Base-by-base conservation (phyloP, 345 rosid species). In the Salix dunnii region DNA sequence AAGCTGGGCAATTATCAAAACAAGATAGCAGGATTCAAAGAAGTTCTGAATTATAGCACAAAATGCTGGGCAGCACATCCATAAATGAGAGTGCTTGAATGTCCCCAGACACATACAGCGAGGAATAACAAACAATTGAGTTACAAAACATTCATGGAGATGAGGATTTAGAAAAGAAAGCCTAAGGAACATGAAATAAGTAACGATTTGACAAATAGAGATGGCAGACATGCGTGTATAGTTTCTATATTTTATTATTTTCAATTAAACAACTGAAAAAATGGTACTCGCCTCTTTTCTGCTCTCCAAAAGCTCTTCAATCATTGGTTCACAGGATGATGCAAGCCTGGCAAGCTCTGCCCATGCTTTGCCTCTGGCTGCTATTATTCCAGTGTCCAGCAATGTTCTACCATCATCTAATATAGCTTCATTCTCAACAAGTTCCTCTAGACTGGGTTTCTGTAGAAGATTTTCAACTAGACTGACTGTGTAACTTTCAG, bases 341-440 rank as follows among this genome's bases (percentile, higher is more conserved):
- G 98, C 90, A 86, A 96, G 97, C 75, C 60, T 61, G 27, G 80
- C 97, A 77, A 96, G 94, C 60, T 90, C 94, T 74, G 75, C 70
- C 99, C 98, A 96, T 77, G 98, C 98, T 87, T 83, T 86, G 60
- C 99, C 99, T 84, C 90, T 92, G 23, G 86, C 94, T 68, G 96
- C 96, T 76, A 96, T 91, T 8, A 96, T 89, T 72, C 99, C 99
- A 7, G 99, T 96, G 80, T 96, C 98, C 12, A 96, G 93, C 86
- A 96, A 90, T 12, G 96, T 79, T 82, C 97, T 88, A 33, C 99
- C 99, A 80, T 96, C 97, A 77, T 91, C 91, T 76, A 93, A 81
- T 74, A 96, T 84, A 51, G 99, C 98, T 38, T 88, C 84, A 79
- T 87, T 89, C 83, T 78, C 83, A 77, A 81, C 82, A 64, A 96